These are phyloP conservation scores for Clarireedia homoeocarpa DNA, from an alignment of 2,329 filamentous ascomycete species.

Conservation along the genomic window DNA sequence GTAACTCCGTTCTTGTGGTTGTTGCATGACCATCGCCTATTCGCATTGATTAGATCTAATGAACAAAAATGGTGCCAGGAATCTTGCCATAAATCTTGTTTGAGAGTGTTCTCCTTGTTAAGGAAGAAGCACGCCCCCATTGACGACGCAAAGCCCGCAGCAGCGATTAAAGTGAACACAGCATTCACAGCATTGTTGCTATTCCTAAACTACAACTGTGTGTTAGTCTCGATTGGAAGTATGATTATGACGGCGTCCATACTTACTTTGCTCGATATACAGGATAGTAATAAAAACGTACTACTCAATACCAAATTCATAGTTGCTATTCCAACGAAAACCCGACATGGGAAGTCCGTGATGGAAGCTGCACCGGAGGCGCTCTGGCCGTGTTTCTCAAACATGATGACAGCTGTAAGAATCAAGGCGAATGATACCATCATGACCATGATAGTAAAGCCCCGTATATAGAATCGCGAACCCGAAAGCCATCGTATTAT, in stretches of 20 bases:
- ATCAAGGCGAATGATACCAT: conserved; percentile 15
- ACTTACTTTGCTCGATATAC: conserved; percentile 15
- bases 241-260: neutral
- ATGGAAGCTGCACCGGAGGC: conserved; percentile 10
- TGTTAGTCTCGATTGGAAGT: neutral
- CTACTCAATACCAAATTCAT: conserved; percentile 16
- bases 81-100: conserved; percentile 16
- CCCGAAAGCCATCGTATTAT: neutral
- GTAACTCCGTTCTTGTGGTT: conserved; percentile 14
- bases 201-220: conserved; percentile 12
- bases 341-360: conserved; percentile 15
- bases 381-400: conserved; percentile 8
- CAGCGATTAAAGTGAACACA: conserved; percentile 15
- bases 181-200: conserved; percentile 14
- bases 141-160: conserved; percentile 14
- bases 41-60: neutral
- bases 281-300: conserved; percentile 12
- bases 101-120: conserved; percentile 8
- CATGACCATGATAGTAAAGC: conserved; percentile 15
- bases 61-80: neutral
- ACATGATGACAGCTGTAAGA: conserved; percentile 14
- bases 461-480: conserved; percentile 11
- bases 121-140: conserved; percentile 18
- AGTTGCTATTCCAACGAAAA: conserved; percentile 11
- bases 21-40: conserved; percentile 18